phyloP scores from a whole-genome alignment of 2,329 filamentous ascomycete genomes.

The Fusarium vanettenii region DNA sequence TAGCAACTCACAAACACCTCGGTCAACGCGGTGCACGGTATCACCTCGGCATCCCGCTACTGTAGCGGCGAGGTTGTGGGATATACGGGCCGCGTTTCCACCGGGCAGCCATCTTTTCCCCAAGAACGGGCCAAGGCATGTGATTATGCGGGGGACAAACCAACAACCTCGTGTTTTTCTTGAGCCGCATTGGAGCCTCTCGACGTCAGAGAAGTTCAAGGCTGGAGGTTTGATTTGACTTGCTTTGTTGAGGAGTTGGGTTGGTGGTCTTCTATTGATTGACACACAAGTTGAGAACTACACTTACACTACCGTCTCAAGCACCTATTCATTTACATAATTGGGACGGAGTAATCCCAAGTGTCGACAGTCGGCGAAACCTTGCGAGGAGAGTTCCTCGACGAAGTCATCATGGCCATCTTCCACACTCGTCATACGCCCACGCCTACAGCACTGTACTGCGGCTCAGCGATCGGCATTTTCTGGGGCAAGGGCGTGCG shows the following conservation, averaged over 20 bases:
- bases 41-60: conserved; percentile 3
- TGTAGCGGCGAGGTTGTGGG: not conserved
- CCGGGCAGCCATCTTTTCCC: not conserved
- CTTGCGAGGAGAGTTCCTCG: conserved; percentile 15
- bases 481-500: conserved; percentile 34
- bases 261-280: not conserved
- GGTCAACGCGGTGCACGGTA: not conserved
- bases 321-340: not conserved
- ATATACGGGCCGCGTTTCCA: not conserved
- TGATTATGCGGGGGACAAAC: conserved; percentile 11
- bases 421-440: conserved; percentile 8
- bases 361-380: conserved; percentile 3
- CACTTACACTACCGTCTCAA: not conserved
- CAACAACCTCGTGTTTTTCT: not conserved
- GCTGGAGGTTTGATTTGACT: not conserved
- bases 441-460: conserved; percentile 15
- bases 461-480: conserved; percentile 18
- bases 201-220: not conserved
- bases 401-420: conserved; percentile 26
- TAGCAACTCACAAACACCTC: not conserved
- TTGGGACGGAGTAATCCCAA: not conserved
- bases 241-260: not conserved
- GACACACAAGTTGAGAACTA: not conserved
- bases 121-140: not conserved
- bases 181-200: conserved; percentile 7